Evolutionary conservation across 192 early-diverging fungal genomes (phyloP).

Genomic region (Backusella luteola): DNA sequence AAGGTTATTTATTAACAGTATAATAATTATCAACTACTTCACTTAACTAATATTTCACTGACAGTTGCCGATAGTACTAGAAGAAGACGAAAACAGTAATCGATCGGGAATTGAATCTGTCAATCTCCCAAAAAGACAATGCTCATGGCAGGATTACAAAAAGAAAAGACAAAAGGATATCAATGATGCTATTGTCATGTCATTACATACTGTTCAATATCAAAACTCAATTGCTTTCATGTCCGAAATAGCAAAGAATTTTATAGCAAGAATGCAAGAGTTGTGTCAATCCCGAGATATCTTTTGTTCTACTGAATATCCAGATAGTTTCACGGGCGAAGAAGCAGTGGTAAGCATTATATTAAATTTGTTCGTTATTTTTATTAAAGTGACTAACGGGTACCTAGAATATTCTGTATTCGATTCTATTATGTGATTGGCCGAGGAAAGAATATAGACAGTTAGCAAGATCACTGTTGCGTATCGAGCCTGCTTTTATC

Average conservation of each 20-base stretch:
- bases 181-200: background rate
- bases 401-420: background rate
- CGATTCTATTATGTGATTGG: background rate
- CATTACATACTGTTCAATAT: background rate
- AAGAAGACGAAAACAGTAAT: background rate
- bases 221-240: background rate
- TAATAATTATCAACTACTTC: background rate
- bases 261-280: constrained; percentile 7
- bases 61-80: background rate
- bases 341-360: constrained; percentile 34
- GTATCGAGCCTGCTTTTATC: constrained; percentile 21
- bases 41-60: background rate
- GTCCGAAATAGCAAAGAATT: background rate
- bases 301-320: constrained; percentile 32
- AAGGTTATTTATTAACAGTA: background rate
- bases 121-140: background rate
- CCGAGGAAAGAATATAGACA: constrained; percentile 3
- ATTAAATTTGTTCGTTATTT: background rate
- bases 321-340: constrained; percentile 36
- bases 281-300: constrained; percentile 13
- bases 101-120: background rate
- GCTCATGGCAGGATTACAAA: background rate
- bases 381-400: background rate
- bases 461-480: constrained; percentile 22
- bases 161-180: background rate